phyloP scores from a whole-genome alignment of 176 grass and related monocot genomes.

The Aegilops speltoides region DNA sequence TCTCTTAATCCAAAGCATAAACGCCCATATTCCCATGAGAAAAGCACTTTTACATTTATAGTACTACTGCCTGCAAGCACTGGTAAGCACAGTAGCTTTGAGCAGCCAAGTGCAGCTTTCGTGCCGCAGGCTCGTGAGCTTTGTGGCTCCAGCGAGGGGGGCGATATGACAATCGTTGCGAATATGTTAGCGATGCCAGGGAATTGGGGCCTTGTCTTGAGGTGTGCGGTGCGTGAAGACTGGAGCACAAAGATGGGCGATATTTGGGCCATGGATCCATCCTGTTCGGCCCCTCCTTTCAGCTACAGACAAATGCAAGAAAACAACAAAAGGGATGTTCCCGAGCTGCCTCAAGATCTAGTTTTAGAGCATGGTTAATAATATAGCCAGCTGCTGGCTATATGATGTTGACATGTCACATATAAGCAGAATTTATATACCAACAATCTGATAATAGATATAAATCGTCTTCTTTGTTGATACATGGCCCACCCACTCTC shows the following conservation, averaged over 20 bases:
- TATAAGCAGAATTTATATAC: too few species aligned
- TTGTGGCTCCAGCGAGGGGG: conserved; percentile 2
- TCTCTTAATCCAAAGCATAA: conserved; percentile 14
- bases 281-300: conserved; percentile 21
- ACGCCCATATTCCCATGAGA: conserved; percentile 25
- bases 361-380: too few species aligned
- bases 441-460: too few species aligned
- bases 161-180: conserved; percentile 4
- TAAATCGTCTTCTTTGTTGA: too few species aligned
- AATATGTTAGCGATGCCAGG: conserved; percentile 10
- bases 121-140: conserved; percentile 13
- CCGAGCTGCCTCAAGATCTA: conserved; percentile 44
- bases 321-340: conserved; percentile 30
- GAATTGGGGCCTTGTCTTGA: conserved; percentile 48
- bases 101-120: conserved; percentile 31
- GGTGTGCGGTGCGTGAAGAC: not conserved
- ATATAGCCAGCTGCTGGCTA: too few species aligned
- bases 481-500: too few species aligned
- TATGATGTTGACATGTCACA: too few species aligned
- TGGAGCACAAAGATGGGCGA: conserved; percentile 23
- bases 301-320: conserved; percentile 50
- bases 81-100: conserved; percentile 4
- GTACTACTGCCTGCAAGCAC: conserved; percentile 11
- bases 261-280: conserved; percentile 47
- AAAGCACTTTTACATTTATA: conserved; percentile 28